Base-by-base conservation (phyloP, 2,329 filamentous ascomycete genomes). In the Verticillium nonalfalfae region DNA sequence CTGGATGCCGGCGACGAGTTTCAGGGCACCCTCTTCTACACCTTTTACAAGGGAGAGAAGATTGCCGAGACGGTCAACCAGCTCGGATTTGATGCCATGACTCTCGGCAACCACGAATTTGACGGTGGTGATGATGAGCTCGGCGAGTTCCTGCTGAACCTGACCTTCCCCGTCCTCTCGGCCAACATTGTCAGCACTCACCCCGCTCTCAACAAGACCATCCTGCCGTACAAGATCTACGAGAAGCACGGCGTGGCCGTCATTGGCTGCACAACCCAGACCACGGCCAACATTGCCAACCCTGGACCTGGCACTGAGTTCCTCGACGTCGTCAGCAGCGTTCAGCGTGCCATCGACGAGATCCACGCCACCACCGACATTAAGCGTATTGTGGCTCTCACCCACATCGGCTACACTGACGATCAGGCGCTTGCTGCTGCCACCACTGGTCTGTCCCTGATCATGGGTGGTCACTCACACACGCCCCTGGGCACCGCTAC, bases 1-100 rank as follows among this genome's bases (percentile, higher is more conserved):
- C 75, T 89, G 56, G 87, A 89, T 61, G 84, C 82, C 2, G 87
- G 87, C n/a, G 87, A 89, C 66, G 87, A 89, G 69, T 89, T 89
- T 69, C 84, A 89, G 67, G 86, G 87, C 60, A 89, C 87, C 0
- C 77, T 89, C 7, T 89, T 88, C 76, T 89, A 87, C 74, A 81
- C 81, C 4, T 88, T 82, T 71, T 89, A 89, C 68, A 82, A 82
- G 15, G 84, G 85, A 31, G 85, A 88, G 75, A 89, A 89, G 78
- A 89, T 89, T 64, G 85, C 85, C 57, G 81, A 87, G 67, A 86
- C 83, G 0, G 73, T 89, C 63, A 90, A 90, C 64, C 79, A 86
- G 69, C 75, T 89, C 58, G 80, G 81, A n/a, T 88, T 89, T 66
- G 84, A 88, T 63, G 85, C 82, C 66, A 89, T 89, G 86, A 88